Conservation (phyloP, 345 rosid genomes). For the Garcia nutans region DNA sequence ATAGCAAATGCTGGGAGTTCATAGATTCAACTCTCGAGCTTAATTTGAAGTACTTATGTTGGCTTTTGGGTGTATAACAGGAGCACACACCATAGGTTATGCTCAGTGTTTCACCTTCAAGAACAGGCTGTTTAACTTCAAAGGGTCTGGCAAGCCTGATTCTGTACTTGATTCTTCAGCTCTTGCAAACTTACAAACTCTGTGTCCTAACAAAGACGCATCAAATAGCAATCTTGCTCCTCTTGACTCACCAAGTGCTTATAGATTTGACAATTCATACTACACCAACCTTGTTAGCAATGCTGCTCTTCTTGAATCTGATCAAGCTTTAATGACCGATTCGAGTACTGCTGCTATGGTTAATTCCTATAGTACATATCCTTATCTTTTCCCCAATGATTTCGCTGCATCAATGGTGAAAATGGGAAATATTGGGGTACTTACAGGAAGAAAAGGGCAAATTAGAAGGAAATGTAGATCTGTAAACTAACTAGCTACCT, state of each 20-base stretch:
- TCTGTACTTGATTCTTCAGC: slow-evolving; percentile 56
- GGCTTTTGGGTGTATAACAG: slow-evolving; percentile 27
- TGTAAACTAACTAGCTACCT: slow-evolving; percentile 36
- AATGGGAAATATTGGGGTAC: slow-evolving; percentile 56
- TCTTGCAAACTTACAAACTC: slow-evolving; percentile 16
- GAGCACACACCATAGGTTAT: slow-evolving; percentile 86
- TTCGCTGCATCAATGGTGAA: slow-evolving; percentile 72
- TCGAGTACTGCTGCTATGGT: slow-evolving; percentile 52
- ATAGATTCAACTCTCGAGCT: no score
- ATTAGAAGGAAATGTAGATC: slow-evolving; percentile 66
- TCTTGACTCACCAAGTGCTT: slow-evolving; percentile 45
- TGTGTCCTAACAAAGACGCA: slow-evolving; percentile 59
- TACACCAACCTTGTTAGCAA: slow-evolving; percentile 39
- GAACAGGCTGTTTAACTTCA: slow-evolving; percentile 67
- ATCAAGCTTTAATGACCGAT: slow-evolving; percentile 57
- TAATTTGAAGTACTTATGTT: no score
- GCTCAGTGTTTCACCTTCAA: slow-evolving; percentile 89
- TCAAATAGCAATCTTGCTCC: slow-evolving; percentile 63
- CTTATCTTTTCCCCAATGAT: slow-evolving; percentile 50
- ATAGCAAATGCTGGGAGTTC: no score
- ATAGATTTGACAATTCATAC: slow-evolving; percentile 67
- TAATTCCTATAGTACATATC: slow-evolving; percentile 47
- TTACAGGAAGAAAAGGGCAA: slow-evolving; percentile 60
- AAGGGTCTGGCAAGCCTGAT: slow-evolving; percentile 72
- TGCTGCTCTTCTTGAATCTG: slow-evolving; percentile 66